A percentile compares a stretch with the other conserved stretches of the same genome.
Conservation (phyloP, 177 flowering plant genomes). For the Telopea speciosissima region DNA sequence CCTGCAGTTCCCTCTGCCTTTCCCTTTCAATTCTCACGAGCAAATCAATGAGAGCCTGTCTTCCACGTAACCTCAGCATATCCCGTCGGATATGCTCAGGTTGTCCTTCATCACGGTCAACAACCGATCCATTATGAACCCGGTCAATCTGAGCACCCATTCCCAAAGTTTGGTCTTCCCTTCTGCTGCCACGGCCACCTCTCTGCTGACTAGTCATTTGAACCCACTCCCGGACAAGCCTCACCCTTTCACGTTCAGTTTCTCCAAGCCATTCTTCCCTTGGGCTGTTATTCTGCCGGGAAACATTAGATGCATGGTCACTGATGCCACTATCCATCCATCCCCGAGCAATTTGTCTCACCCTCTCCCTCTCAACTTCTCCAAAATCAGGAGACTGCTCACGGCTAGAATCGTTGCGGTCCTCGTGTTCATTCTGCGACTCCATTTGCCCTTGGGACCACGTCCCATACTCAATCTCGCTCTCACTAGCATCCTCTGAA, state of each 20-base stretch:
- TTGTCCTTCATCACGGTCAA: constrained; percentile 41
- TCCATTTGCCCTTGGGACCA: constrained; percentile 71
- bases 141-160: constrained; percentile 40
- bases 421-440: constrained; percentile 40
- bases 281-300: constrained; percentile 37
- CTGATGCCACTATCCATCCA: constrained; percentile 63
- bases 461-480: constrained; percentile 73
- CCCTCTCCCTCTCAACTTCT: constrained; percentile 84
- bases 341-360: constrained; percentile 68
- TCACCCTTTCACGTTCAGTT: constrained; percentile 77
- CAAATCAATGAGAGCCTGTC: constrained; percentile 86
- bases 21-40: constrained; percentile 65
- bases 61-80: constrained; percentile 70
- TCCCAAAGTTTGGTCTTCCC: constrained; percentile 47
- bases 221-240: constrained; percentile 78
- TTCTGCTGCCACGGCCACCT: constrained; percentile 32
- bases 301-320: constrained; percentile 33
- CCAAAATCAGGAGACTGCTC: constrained; percentile 95
- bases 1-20: constrained; percentile 71
- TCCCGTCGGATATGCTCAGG: constrained; percentile 45
- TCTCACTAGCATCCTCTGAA: constrained; percentile 65
- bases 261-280: constrained; percentile 80
- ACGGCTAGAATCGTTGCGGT: constrained; percentile 57
- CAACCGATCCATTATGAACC: constrained; percentile 49
- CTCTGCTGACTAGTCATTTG: constrained; percentile 66